Evolutionary conservation across 1,139 yeast genomes (phyloP).

Genomic region (Nakaseomyces bracarensis): DNA sequence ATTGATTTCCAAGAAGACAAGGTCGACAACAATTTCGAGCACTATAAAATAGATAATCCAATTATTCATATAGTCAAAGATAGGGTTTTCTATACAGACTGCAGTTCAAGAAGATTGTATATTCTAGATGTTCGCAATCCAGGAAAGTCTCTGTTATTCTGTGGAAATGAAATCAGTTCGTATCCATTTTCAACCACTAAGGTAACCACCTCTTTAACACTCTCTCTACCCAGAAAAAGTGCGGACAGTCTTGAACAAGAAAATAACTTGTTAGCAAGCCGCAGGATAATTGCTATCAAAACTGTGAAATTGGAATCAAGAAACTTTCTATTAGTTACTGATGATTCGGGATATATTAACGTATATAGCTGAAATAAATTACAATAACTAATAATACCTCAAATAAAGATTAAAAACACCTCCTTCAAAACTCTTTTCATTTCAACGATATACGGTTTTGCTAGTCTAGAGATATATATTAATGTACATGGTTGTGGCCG

Average conservation of each 20-base stretch:
- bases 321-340: background rate
- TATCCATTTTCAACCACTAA: background rate
- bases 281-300: background rate
- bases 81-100: background rate
- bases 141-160: constrained; percentile 1
- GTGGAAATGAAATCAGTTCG: background rate
- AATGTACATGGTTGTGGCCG: background rate
- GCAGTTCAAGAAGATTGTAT: background rate
- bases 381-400: too few relatives aligned
- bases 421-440: too few relatives aligned
- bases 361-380: background rate
- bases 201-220: background rate
- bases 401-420: too few relatives aligned
- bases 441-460: too few relatives aligned
- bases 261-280: background rate
- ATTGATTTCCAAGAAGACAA: constrained; percentile 7
- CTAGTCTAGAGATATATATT: too few relatives aligned
- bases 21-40: background rate
- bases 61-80: constrained; percentile 1
- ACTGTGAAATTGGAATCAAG: background rate
- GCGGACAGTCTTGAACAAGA: background rate
- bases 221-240: background rate
- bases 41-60: background rate
- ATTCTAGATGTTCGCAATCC: constrained; percentile 6
- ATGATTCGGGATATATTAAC: constrained; percentile 2